phyloP scores from a whole-genome alignment of 768 basidiomycete genomes.

The Pulveroboletus ravenelii region DNA sequence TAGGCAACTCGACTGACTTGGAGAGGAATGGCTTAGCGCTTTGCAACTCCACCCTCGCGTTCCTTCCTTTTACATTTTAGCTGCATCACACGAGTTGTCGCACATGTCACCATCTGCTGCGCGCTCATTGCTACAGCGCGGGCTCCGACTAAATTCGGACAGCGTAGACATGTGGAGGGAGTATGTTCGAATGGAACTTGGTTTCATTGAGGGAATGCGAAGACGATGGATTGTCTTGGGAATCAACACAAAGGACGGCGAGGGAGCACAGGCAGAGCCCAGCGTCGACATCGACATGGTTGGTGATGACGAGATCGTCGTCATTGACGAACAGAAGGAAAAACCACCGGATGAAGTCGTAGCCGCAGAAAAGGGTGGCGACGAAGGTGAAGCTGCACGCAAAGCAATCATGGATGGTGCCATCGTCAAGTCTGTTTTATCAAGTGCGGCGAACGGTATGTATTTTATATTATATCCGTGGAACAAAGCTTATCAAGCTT shows the following conservation, averaged over 20 bases:
- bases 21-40: constrained; percentile 47
- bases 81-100: constrained; percentile 77
- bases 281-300: constrained; percentile 24
- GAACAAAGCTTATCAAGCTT: constrained; percentile 7
- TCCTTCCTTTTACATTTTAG: constrained; percentile 75
- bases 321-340: constrained; percentile 22
- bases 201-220: constrained; percentile 75
- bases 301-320: constrained; percentile 6
- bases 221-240: constrained; percentile 80
- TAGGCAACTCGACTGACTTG: constrained; percentile 4
- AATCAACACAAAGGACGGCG: constrained; percentile 34
- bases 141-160: constrained; percentile 70
- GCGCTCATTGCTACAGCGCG: constrained; percentile 78
- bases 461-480: constrained; percentile 14
- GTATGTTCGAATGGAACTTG: constrained; percentile 87
- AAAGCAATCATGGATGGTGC: constrained; percentile 70
- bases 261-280: constrained; percentile 11
- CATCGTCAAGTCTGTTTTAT: constrained; percentile 74
- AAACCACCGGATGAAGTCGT: constrained; percentile 24
- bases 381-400: constrained; percentile 52
- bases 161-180: constrained; percentile 81
- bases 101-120: constrained; percentile 73
- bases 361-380: constrained; percentile 36
- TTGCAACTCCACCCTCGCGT: constrained; percentile 81
- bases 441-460: constrained; percentile 68